phyloP scores from a whole-genome alignment of 176 grass and related monocot species.

The Pontederia paniculata region DNA sequence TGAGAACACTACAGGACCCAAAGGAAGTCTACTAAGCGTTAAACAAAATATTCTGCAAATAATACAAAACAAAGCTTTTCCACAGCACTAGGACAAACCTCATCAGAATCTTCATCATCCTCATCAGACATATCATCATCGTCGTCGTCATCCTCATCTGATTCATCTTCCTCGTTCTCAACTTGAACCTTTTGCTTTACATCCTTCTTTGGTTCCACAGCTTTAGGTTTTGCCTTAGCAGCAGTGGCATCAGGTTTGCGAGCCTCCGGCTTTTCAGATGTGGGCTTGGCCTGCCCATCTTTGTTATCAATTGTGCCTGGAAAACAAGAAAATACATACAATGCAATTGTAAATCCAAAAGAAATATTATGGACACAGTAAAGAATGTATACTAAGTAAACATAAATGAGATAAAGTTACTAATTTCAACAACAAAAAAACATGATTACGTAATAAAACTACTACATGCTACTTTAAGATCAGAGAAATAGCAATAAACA shows the following conservation, averaged over 20 bases:
- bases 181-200: conserved; percentile 20
- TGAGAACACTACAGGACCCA: too few relatives aligned
- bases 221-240: conserved; percentile 24
- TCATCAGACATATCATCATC: conserved; percentile 23
- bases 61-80: not conserved
- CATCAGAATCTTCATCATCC: conserved; percentile 10
- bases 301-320: conserved; percentile 39
- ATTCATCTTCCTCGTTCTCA: conserved; percentile 24
- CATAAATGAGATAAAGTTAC: not conserved
- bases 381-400: not conserved
- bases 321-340: not conserved
- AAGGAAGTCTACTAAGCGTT: too few relatives aligned
- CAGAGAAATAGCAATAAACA: too few relatives aligned
- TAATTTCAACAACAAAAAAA: too few relatives aligned
- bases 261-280: conserved; percentile 14
- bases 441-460: too few relatives aligned
- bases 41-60: too few relatives aligned
- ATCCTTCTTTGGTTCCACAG: conserved; percentile 18
- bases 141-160: conserved; percentile 23
- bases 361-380: too few relatives aligned
- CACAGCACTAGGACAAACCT: conserved; percentile 1
- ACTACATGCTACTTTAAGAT: too few relatives aligned
- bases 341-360: not conserved
- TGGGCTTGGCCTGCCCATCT: conserved; percentile 20
- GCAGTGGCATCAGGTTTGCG: conserved; percentile 14